Evolutionary conservation across 2,329 filamentous ascomycete genomes (phyloP).

Genomic region (Pyrenochaeta sp.): DNA sequence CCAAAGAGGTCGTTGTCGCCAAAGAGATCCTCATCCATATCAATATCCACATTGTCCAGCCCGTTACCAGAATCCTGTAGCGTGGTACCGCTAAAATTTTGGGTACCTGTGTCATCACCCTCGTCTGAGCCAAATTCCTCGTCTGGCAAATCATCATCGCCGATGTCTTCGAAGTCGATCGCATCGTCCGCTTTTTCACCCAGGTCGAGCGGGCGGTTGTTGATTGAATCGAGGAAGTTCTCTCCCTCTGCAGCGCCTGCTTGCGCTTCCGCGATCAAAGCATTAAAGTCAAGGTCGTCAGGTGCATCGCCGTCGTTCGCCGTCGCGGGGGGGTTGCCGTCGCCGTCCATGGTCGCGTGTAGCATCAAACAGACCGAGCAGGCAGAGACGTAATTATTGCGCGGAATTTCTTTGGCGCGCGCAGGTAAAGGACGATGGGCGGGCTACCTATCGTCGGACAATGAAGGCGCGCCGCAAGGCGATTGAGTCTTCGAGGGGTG

Average conservation of each 20-base stretch:
- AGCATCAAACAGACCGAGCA: slow-evolving; percentile 5
- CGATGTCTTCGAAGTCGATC: slow-evolving; percentile 88
- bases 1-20: slow-evolving; percentile 61
- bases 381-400: not conserved
- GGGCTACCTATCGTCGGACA: slow-evolving; percentile 1
- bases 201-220: slow-evolving; percentile 51
- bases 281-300: slow-evolving; percentile 34
- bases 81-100: slow-evolving; percentile 43
- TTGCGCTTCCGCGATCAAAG: slow-evolving; percentile 29
- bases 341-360: slow-evolving; percentile 37
- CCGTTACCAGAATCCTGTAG: slow-evolving; percentile 35
- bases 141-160: slow-evolving; percentile 88
- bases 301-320: slow-evolving; percentile 14
- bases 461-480: slow-evolving; percentile 26
- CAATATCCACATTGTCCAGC: slow-evolving; percentile 58
- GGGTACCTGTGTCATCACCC: slow-evolving; percentile 25
- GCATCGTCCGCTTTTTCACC: slow-evolving; percentile 91
- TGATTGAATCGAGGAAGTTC: slow-evolving; percentile 38
- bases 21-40: slow-evolving; percentile 70
- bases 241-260: slow-evolving; percentile 27
- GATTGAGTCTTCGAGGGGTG: slow-evolving; percentile 20
- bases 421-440: slow-evolving; percentile 7
- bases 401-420: not conserved
- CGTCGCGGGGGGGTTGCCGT: slow-evolving; percentile 15
- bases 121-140: slow-evolving; percentile 58